Evolutionary conservation across 768 basidiomycete genomes (phyloP), one percentile per base, ranked within the genome.

Genomic region (Hygrophorus pudorinus): DNA sequence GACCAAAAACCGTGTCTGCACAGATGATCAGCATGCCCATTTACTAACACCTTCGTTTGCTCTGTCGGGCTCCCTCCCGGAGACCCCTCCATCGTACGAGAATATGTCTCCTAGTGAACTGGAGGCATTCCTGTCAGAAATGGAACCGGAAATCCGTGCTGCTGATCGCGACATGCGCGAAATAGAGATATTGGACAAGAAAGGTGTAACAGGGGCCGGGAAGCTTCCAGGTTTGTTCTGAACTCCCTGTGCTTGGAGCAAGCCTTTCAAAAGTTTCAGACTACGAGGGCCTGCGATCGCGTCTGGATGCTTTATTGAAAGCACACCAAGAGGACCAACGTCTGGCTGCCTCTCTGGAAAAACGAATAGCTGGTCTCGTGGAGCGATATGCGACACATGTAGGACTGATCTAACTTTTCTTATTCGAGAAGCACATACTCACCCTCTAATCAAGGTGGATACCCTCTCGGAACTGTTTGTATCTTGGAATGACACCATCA

Each of bases 101-200:
- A 70, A 70, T 30, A 79, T 89, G 78, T 70, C 80, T 0, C 55
- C 75, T 0, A 73, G 73, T 45, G 85, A 85, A 52, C 64, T 89
- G 6, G 81, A 85, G 32, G 79, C 80, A 0, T 69, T 85, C 44
- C 60, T 89, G 8, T 61, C 71, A 0, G 87, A 91, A 54, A 84
- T 90, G 79, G 88, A 89, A 51, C 74, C 78, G 3, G 88, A 91
- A 41, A 78, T 90, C 41, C 85, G 87, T 24, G 75, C 78, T 27
- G 87, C 85, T 8, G 88, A 90, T 52, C 75, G 82, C 6, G 85
- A 88, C 52, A 75, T 89, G 71, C 74, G 73, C 30, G 87, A 89
- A 56, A 85, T 91, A 27, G 79, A 80, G 46, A 59, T 67, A 11
- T 60, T 89, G 37, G 79, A 84, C 52, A 72, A 72, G 54, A 83